Conservation (phyloP, 2,329 filamentous ascomycete species). For the Epichloe uncinata region DNA sequence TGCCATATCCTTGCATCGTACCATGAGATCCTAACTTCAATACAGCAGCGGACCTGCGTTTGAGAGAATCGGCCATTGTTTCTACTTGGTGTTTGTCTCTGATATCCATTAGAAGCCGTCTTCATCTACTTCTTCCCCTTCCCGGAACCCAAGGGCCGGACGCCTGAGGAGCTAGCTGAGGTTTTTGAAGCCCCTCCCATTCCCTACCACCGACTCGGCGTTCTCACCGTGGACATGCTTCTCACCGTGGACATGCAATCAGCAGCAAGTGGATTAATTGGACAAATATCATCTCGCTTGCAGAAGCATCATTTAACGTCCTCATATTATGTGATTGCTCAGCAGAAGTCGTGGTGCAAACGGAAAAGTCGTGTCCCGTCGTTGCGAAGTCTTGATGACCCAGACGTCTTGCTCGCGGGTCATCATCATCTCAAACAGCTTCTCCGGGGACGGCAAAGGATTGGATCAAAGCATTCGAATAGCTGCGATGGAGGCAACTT, state of each 20-base stretch:
- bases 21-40: conserved; percentile 15
- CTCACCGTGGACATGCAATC: conserved; percentile 16
- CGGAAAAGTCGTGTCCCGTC: conserved; percentile 21
- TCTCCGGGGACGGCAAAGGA: conserved; percentile 28
- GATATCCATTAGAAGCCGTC: conserved; percentile 28
- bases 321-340: conserved; percentile 36
- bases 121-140: conserved; percentile 36
- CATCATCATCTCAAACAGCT: conserved; percentile 26
- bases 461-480: conserved; percentile 31
- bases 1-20: conserved; percentile 24
- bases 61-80: conserved; percentile 28
- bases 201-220: conserved; percentile 28
- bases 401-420: conserved; percentile 25
- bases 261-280: conserved; percentile 29
- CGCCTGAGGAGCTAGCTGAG: conserved; percentile 17
- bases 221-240: conserved; percentile 27
- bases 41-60: conserved; percentile 31
- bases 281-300: conserved; percentile 38
- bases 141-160: conserved; percentile 33
- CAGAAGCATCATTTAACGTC: conserved; percentile 37
- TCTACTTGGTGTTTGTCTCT: conserved; percentile 32
- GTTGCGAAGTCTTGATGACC: conserved; percentile 24
- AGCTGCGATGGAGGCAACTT: conserved; percentile 1
- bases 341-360: conserved; percentile 21
- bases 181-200: too few species aligned